phyloP scores from a whole-genome alignment of 1,284 basidiomycete species.

The Sporisorium sorghi region DNA sequence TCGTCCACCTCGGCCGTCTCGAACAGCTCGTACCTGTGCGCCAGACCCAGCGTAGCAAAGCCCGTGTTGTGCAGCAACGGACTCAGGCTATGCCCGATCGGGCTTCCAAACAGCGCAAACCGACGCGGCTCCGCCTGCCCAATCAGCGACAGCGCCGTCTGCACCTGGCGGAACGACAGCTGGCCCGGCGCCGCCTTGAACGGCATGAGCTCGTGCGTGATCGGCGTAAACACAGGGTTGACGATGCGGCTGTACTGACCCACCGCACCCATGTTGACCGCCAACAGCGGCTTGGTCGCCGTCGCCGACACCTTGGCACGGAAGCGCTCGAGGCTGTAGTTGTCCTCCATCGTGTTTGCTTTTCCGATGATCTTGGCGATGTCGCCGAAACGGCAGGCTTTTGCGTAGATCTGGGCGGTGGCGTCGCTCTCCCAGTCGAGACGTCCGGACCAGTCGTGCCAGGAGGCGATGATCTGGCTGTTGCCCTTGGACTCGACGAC shows the following conservation, averaged over 20 bases:
- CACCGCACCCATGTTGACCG: slow-evolving; percentile 89
- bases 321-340: slow-evolving; percentile 83
- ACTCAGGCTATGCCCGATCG: slow-evolving; percentile 89
- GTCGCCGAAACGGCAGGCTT: slow-evolving; percentile 74
- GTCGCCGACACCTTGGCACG: slow-evolving; percentile 71
- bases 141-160: slow-evolving; percentile 81
- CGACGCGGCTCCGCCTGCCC: slow-evolving; percentile 79
- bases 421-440: slow-evolving; percentile 82
- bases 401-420: slow-evolving; percentile 72
- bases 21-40: slow-evolving; percentile 74
- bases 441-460: slow-evolving; percentile 90
- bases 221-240: slow-evolving; percentile 86
- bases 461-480: slow-evolving; percentile 88
- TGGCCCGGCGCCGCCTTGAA: slow-evolving; percentile 88
- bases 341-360: slow-evolving; percentile 81
- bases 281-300: slow-evolving; percentile 77
- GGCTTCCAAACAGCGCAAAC: slow-evolving; percentile 89
- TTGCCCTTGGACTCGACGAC: slow-evolving; percentile 78
- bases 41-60: slow-evolving; percentile 83
- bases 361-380: slow-evolving; percentile 92
- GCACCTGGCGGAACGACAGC: slow-evolving; percentile 86
- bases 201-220: slow-evolving; percentile 88
- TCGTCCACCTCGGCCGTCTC: slow-evolving; percentile 80
- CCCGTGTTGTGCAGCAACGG: slow-evolving; percentile 93
- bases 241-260: slow-evolving; percentile 87